Conservation (phyloP, 169 alveolate species). For the Plasmodium falciparum region DNA sequence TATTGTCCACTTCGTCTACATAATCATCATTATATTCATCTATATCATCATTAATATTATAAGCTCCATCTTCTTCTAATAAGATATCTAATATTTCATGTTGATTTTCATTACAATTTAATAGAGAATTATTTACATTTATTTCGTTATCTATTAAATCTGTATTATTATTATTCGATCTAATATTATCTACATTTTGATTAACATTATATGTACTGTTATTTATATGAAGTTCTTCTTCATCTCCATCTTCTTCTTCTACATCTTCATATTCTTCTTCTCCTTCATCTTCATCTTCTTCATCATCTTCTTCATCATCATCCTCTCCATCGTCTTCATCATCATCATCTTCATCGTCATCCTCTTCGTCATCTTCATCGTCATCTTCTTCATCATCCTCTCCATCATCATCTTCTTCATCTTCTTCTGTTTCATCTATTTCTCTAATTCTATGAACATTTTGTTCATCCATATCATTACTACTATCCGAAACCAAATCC, state of each 20-base stretch:
- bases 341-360: conserved; percentile 46
- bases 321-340: conserved; percentile 65
- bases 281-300: conserved; percentile 11
- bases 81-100: conserved; percentile 69
- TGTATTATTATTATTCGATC: conserved; percentile 30
- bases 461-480: conserved; percentile 49
- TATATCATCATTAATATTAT: conserved; percentile 72
- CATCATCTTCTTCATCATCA: conserved; percentile 37
- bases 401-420: conserved; percentile 46
- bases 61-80: conserved; percentile 74
- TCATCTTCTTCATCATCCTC: conserved; percentile 69
- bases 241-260: conserved; percentile 47
- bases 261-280: conserved; percentile 3
- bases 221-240: conserved; percentile 42
- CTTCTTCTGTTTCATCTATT: conserved; percentile 60
- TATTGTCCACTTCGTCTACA: conserved; percentile 36
- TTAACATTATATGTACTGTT: conserved; percentile 43
- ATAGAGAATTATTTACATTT: conserved; percentile 44
- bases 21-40: conserved; percentile 75
- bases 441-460: conserved; percentile 48
- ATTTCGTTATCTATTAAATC: conserved; percentile 55
- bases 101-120: conserved; percentile 62
- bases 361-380: conserved; percentile 59
- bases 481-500: conserved; percentile 52
- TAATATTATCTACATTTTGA: conserved; percentile 34